A percentile compares a stretch with the other conserved stretches of the same genome.
Conservation (phyloP, 768 basidiomycete genomes). For the Guyanaporus albipodus region DNA sequence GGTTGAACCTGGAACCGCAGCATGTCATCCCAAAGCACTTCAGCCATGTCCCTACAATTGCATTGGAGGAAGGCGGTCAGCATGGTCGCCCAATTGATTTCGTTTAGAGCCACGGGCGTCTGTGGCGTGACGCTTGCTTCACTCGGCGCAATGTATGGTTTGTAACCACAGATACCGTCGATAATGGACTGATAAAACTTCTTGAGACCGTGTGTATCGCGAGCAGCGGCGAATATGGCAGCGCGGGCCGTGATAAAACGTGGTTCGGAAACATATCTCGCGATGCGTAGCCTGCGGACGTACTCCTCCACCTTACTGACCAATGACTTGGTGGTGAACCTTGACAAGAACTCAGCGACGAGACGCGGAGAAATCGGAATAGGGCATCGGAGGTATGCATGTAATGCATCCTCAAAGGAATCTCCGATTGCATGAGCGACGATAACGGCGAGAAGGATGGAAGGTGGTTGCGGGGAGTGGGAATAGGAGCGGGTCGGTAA, state of each 20-base stretch:
- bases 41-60: conserved; percentile 53
- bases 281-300: conserved; percentile 45
- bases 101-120: conserved; percentile 50
- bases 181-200: conserved; percentile 50
- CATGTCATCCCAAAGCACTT: conserved; percentile 68
- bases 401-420: conserved; percentile 55
- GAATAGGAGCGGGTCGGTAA: conserved; percentile 15
- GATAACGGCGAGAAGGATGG: conserved; percentile 51
- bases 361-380: conserved; percentile 35
- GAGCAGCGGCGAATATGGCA: conserved; percentile 39
- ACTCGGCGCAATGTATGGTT: conserved; percentile 52
- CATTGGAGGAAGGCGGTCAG: conserved; percentile 60
- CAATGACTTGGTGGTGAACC: conserved; percentile 37
- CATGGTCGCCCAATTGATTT: conserved; percentile 61
- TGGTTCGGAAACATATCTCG: conserved; percentile 50
- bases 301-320: conserved; percentile 42
- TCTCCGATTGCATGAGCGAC: conserved; percentile 58
- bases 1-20: conserved; percentile 43
- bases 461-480: conserved; percentile 17
- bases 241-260: conserved; percentile 48
- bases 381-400: conserved; percentile 37
- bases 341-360: conserved; percentile 38
- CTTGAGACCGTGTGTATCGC: conserved; percentile 34
- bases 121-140: conserved; percentile 34
- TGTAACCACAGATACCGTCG: conserved; percentile 45